These are phyloP conservation scores for Coemansia sp. DNA, from an alignment of 192 early-diverging fungal species.

Conservation along the genomic window DNA sequence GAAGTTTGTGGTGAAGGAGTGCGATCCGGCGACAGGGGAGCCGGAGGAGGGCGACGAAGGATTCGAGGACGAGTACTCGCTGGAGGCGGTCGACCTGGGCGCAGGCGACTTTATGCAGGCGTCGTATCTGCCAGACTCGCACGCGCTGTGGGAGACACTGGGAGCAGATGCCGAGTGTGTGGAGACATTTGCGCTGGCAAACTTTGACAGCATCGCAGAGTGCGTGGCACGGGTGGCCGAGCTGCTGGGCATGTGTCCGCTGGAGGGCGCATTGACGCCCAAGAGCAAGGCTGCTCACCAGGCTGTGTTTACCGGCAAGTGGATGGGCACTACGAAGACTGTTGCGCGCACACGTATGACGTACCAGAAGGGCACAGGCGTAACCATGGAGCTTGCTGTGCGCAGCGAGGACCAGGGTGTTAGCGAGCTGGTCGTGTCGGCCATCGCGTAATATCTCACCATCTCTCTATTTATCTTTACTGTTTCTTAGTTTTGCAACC, in stretches of 20 bases:
- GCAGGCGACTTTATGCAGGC: constrained; percentile 89
- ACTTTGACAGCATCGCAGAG: constrained; percentile 56
- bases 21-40: constrained; percentile 90
- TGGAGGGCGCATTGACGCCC: constrained; percentile 71
- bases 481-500: background rate
- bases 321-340: constrained; percentile 75
- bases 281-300: constrained; percentile 79
- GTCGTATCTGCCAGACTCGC: constrained; percentile 80
- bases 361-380: constrained; percentile 74
- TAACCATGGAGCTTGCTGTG: constrained; percentile 89
- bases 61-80: constrained; percentile 90
- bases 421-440: constrained; percentile 73
- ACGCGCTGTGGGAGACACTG: constrained; percentile 75
- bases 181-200: constrained; percentile 87
- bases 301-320: constrained; percentile 80
- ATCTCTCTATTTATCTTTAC: constrained; percentile 9
- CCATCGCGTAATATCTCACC: constrained; percentile 62
- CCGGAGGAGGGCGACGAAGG: constrained; percentile 81
- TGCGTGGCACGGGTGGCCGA: constrained; percentile 60
- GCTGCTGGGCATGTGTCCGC: constrained; percentile 83
- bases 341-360: constrained; percentile 88
- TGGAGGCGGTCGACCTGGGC: constrained; percentile 83
- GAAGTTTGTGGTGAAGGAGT: constrained; percentile 91
- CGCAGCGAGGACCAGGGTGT: constrained; percentile 68
- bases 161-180: constrained; percentile 70